Conservation (phyloP, 192 early-diverging fungal species). For the Umbelopsis sp. region DNA sequence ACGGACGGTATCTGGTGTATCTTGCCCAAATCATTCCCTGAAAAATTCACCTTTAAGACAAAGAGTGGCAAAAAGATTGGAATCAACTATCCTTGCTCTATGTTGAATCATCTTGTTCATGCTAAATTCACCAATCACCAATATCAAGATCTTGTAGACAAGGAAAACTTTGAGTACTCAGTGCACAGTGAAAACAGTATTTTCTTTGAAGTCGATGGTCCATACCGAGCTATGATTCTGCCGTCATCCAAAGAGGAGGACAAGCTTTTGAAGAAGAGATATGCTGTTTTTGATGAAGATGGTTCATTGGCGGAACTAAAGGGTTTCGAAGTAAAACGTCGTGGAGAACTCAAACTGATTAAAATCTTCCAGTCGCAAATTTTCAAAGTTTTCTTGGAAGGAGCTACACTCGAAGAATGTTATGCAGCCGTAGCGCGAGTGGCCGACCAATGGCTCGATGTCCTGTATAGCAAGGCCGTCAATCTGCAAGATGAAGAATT, state of each 20-base stretch:
- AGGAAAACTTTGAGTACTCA: slow-evolving; percentile 61
- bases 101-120: slow-evolving; percentile 97
- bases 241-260: slow-evolving; percentile 95
- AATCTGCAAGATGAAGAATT: slow-evolving; percentile 85
- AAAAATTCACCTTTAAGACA: slow-evolving; percentile 88
- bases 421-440: slow-evolving; percentile 88
- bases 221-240: slow-evolving; percentile 97
- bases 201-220: slow-evolving; percentile 99
- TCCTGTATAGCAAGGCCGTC: slow-evolving; percentile 83
- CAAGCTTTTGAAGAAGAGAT: slow-evolving; percentile 96
- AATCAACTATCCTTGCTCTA: slow-evolving; percentile 97
- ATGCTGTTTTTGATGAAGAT: slow-evolving; percentile 97
- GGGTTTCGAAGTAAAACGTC: slow-evolving; percentile 98
- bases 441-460: slow-evolving; percentile 94
- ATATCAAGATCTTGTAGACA: slow-evolving; percentile 82
- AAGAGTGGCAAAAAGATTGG: slow-evolving; percentile 75
- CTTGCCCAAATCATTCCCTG: slow-evolving; percentile 89
- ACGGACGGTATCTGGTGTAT: slow-evolving; percentile 99
- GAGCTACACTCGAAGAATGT: slow-evolving; percentile 82
- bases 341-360: slow-evolving; percentile 97
- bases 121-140: slow-evolving; percentile 97
- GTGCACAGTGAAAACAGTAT: slow-evolving; percentile 91
- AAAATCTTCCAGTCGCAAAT: slow-evolving; percentile 97
- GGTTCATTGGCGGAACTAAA: slow-evolving; percentile 95
- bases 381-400: slow-evolving; percentile 93